Conservation (phyloP, 169 alveolate genomes). For the Plasmodium vivax region DNA sequence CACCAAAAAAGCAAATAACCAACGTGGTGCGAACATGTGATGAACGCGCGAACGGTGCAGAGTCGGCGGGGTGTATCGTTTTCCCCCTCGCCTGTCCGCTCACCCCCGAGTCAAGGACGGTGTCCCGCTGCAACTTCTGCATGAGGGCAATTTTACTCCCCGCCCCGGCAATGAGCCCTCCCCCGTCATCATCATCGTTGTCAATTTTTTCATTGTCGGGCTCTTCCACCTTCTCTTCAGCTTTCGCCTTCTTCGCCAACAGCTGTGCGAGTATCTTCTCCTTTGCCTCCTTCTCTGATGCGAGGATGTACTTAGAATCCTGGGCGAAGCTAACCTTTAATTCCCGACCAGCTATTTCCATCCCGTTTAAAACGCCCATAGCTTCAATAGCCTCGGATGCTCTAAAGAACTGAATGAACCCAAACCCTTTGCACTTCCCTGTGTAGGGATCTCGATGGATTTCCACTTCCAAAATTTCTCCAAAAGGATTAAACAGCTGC, state of each 20-base stretch:
- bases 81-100: neutral
- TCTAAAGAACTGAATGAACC: slow-evolving; percentile 91
- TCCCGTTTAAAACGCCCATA: slow-evolving; percentile 94
- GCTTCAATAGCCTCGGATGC: slow-evolving; percentile 97
- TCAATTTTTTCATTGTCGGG: slow-evolving; percentile 83
- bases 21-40: neutral
- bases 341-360: slow-evolving; percentile 93
- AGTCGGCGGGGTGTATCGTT: neutral
- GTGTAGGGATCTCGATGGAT: slow-evolving; percentile 91
- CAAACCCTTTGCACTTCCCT: slow-evolving; percentile 93
- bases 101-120: slow-evolving; percentile 12
- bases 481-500: slow-evolving; percentile 95
- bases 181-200: slow-evolving; percentile 80
- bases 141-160: slow-evolving; percentile 84
- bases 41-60: neutral
- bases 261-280: slow-evolving; percentile 17
- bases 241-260: neutral
- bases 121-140: slow-evolving; percentile 84
- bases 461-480: slow-evolving; percentile 94
- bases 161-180: slow-evolving; percentile 86
- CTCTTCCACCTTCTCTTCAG: slow-evolving; percentile 80
- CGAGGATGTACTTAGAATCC: slow-evolving; percentile 72
- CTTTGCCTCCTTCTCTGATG: slow-evolving; percentile 32
- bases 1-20: neutral
- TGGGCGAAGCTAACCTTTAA: slow-evolving; percentile 89